Conservation (phyloP, 257 asterid genomes). For the Craterostigma plantagineum region DNA sequence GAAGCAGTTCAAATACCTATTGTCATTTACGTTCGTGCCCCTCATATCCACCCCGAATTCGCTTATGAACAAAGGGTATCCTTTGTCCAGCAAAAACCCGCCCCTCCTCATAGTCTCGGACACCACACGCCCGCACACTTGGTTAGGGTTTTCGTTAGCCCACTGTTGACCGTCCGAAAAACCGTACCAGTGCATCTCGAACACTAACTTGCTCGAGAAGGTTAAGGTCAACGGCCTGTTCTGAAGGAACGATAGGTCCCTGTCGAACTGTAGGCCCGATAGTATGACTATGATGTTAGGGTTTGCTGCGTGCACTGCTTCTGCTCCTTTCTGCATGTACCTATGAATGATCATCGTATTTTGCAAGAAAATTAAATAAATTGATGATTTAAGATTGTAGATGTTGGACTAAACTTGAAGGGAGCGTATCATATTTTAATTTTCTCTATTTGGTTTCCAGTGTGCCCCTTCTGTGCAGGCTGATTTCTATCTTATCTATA, state of each 20-base stretch:
- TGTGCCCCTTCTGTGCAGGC: too few relatives aligned
- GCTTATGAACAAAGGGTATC: slow-evolving; percentile 76
- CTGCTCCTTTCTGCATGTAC: slow-evolving; percentile 81
- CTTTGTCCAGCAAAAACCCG: slow-evolving; percentile 47
- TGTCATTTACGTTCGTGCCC: slow-evolving; percentile 70
- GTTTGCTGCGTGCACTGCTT: slow-evolving; percentile 69
- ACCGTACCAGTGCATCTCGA: slow-evolving; percentile 72
- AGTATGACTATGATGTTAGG: slow-evolving; percentile 49
- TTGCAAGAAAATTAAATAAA: background rate
- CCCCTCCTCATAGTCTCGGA: slow-evolving; percentile 23
- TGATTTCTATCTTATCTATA: too few relatives aligned
- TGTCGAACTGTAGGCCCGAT: slow-evolving; percentile 58
- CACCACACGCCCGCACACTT: slow-evolving; percentile 51
- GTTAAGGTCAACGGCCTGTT: slow-evolving; percentile 26
- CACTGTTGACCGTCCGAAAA: slow-evolving; percentile 52
- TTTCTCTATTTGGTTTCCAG: too few relatives aligned
- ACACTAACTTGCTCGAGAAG: slow-evolving; percentile 46
- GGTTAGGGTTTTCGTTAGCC: slow-evolving; percentile 52
- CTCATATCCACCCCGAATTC: slow-evolving; percentile 72
- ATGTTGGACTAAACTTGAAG: too few relatives aligned
- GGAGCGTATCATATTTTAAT: background rate
- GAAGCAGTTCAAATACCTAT: slow-evolving; percentile 63
- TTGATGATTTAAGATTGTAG: too few relatives aligned
- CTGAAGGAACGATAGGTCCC: slow-evolving; percentile 47
- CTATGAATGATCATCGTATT: slow-evolving; percentile 14